phyloP scores from a whole-genome alignment of 768 basidiomycete genomes.

The Macrolepiota albuminosa region DNA sequence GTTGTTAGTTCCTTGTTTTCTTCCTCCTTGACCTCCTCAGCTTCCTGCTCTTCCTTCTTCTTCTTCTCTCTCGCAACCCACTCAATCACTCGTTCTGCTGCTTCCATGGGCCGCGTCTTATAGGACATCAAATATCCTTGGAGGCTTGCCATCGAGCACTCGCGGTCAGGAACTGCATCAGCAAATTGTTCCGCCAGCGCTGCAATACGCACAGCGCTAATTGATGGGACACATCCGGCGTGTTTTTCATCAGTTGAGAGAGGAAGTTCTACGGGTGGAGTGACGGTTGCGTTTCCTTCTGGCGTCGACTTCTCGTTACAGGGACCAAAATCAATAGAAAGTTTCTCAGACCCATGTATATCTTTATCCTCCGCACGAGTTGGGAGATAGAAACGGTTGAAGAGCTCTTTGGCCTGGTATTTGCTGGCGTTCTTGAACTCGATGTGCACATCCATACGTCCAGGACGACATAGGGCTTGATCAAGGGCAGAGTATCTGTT shows the following conservation, averaged over 20 bases:
- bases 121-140: constrained; percentile 53
- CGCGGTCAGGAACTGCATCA: constrained; percentile 32
- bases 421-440: constrained; percentile 59
- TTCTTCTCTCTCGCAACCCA: constrained; percentile 42
- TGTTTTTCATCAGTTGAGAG: constrained; percentile 22
- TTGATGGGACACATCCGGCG: constrained; percentile 22
- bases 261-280: not conserved
- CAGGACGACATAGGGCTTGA: constrained; percentile 59
- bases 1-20: constrained; percentile 2
- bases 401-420: constrained; percentile 54
- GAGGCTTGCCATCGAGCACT: constrained; percentile 33
- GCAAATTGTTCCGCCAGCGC: constrained; percentile 47
- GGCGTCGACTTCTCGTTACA: not conserved
- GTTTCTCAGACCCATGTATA: not conserved
- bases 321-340: not conserved
- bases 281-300: not conserved
- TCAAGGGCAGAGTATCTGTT: constrained; percentile 59
- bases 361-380: constrained; percentile 9
- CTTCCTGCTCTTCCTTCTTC: constrained; percentile 20
- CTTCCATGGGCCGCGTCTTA: constrained; percentile 49
- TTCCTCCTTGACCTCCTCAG: constrained; percentile 4
- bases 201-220: constrained; percentile 29
- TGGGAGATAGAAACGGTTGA: constrained; percentile 54
- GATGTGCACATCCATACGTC: constrained; percentile 65
- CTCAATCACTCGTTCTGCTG: constrained; percentile 30